Percentiles rank a stretch among this genome's conserved stretches.
These are phyloP conservation scores for Borovskyia barvae DNA, from an alignment of 208 protist species.

Conservation along the genomic window DNA sequence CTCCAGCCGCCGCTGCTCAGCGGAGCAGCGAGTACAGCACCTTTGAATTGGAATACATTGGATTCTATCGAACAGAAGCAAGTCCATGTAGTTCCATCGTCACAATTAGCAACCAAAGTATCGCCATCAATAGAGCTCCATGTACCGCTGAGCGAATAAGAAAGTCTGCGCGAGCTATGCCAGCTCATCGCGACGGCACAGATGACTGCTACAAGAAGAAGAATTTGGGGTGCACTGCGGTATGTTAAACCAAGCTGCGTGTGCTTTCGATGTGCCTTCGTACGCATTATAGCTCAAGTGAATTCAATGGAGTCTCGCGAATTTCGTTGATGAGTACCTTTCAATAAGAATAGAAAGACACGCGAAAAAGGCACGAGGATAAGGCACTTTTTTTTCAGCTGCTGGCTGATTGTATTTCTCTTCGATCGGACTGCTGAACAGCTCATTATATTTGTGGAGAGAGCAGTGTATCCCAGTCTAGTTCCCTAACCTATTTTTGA, in stretches of 20 bases:
- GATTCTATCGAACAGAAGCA: constrained; percentile 12
- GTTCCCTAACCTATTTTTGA: too few relatives aligned
- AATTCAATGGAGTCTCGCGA: too few relatives aligned
- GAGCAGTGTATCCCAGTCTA: too few relatives aligned
- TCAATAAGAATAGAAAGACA: not conserved
- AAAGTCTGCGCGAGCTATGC: constrained; percentile 31
- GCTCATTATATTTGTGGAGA: too few relatives aligned
- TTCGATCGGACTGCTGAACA: not conserved
- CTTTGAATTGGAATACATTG: constrained; percentile 1
- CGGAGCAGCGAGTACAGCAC: constrained; percentile 8
- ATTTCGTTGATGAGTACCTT: too few relatives aligned
- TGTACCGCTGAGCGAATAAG: constrained; percentile 21
- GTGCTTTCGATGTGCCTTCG: too few relatives aligned
- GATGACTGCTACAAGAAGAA: constrained; percentile 26
- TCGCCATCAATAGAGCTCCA: constrained; percentile 25
- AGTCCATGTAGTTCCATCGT: constrained; percentile 10
- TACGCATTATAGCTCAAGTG: too few relatives aligned
- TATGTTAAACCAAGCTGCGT: not conserved
- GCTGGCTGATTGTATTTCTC: not conserved
- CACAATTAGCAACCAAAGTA: constrained; percentile 2
- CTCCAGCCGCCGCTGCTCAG: constrained; percentile 27
- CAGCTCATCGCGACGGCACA: constrained; percentile 35
- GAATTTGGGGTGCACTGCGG: constrained; percentile 6
- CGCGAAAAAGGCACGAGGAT: too few relatives aligned
- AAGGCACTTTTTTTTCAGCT: not conserved